phyloP scores from a whole-genome alignment of 805 yeast species.

The Metschnikowia lachancei region DNA sequence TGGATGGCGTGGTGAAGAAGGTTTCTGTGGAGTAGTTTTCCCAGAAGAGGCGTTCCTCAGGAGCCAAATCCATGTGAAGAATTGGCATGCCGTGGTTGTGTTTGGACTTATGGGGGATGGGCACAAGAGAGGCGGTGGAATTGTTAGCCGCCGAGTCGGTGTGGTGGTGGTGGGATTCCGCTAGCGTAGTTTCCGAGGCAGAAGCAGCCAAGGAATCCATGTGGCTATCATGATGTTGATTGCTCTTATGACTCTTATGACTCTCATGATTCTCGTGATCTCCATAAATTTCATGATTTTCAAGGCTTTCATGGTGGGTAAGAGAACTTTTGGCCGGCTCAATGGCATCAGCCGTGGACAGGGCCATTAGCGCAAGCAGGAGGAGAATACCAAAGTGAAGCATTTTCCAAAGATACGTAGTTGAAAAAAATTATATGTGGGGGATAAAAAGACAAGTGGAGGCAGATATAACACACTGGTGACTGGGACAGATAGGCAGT shows the following conservation, averaged over 20 bases:
- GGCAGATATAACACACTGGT: no score
- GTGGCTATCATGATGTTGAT: not conserved
- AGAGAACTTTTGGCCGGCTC: not conserved
- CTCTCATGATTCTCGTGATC: no score
- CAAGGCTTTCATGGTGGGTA: not conserved
- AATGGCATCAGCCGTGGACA: not conserved
- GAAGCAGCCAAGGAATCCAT: not conserved
- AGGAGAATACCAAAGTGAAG: not conserved
- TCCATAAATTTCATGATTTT: not conserved
- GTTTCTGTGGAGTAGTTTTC: slow-evolving; percentile 73
- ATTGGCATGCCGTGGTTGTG: slow-evolving; percentile 74
- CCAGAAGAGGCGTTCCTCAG: slow-evolving; percentile 79
- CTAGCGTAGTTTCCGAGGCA: not conserved
- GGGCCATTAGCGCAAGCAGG: not conserved
- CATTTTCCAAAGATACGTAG: not conserved
- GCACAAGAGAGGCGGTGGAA: slow-evolving; percentile 15
- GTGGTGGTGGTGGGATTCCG: not conserved
- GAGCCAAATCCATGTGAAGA: slow-evolving; percentile 59
- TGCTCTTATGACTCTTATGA: no score
- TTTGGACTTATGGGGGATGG: slow-evolving; percentile 35
- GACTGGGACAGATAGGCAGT: no score
- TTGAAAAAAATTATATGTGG: not conserved
- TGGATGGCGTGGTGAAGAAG: slow-evolving; percentile 54
- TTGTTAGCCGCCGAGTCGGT: not conserved
- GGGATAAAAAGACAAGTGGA: not conserved